Conservation (phyloP, 1,139 yeast genomes). For the Taphrina deformans region DNA sequence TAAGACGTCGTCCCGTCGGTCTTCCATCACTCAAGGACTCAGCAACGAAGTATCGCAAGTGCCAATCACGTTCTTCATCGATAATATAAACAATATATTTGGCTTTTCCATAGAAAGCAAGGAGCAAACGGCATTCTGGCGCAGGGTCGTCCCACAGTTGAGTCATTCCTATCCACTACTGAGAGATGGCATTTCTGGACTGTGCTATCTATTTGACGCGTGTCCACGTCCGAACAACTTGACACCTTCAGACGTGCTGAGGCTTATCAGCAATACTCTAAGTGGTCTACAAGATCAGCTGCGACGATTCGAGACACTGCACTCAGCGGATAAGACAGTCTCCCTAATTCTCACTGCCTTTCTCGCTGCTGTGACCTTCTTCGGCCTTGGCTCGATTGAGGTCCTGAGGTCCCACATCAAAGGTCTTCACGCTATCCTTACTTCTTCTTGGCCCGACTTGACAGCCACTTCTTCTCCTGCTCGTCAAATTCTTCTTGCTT, state of each 20-base stretch:
- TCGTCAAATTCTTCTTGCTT: not conserved
- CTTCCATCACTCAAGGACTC: not conserved
- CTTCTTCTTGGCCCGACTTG: not conserved
- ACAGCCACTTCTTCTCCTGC: not conserved
- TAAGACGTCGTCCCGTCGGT: not conserved
- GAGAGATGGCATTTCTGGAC: not conserved
- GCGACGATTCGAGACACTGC: not conserved
- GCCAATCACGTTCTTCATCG: constrained; percentile 1
- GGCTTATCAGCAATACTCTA: not conserved
- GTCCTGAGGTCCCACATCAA: not conserved
- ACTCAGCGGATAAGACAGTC: not conserved
- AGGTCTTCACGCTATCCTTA: not conserved
- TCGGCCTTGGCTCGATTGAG: constrained; percentile 5
- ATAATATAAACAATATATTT: not conserved
- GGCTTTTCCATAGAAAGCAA: not conserved
- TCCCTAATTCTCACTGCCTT: not conserved
- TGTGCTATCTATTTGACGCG: constrained; percentile 1
- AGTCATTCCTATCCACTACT: constrained; percentile 1
- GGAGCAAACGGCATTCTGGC: not conserved
- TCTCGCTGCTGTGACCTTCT: constrained; percentile 12
- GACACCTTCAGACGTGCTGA: constrained; percentile 1
- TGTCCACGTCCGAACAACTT: constrained; percentile 6
- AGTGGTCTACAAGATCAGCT: not conserved
- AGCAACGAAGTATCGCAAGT: not conserved
- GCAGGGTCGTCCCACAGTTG: not conserved